A percentile compares a stretch with the other conserved stretches of the same genome.
These are phyloP conservation scores for Chenopodium album DNA, from an alignment of 148 eudicot genomes.

Conservation along the genomic window DNA sequence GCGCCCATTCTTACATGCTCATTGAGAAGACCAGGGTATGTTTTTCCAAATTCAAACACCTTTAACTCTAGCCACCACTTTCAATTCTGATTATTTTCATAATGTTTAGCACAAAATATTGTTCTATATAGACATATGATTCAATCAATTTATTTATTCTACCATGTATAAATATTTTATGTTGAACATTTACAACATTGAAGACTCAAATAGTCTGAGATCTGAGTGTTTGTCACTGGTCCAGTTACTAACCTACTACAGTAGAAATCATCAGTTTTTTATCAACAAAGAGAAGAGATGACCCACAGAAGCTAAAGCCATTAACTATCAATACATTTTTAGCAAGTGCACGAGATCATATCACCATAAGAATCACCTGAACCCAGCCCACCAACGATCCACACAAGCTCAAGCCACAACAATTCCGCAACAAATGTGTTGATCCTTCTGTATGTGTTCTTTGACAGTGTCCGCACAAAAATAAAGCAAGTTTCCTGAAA, in stretches of 20 bases:
- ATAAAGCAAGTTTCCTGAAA: constrained; percentile 60
- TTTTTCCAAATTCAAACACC: background rate
- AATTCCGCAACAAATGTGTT: constrained; percentile 72
- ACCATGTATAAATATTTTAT: background rate
- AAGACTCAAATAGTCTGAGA: background rate
- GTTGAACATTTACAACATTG: background rate
- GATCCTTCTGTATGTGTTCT: constrained; percentile 68
- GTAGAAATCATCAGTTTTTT: background rate
- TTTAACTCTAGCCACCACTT: background rate
- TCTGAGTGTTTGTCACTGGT: background rate
- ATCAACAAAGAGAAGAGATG: background rate
- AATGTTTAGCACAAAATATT: background rate
- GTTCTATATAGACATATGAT: background rate
- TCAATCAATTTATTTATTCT: no score
- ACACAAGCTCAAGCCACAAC: constrained; percentile 86
- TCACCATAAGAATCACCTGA: constrained; percentile 41
- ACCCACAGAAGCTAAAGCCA: background rate
- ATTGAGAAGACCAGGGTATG: background rate
- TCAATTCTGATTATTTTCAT: background rate
- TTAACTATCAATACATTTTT: background rate
- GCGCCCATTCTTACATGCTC: background rate
- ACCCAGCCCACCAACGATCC: constrained; percentile 98
- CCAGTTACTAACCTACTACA: background rate
- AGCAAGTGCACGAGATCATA: background rate
- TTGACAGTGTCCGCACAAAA: constrained; percentile 66